Percentiles rank a stretch among this genome's conserved stretches.
These are phyloP conservation scores for Thozetella sp. DNA, from an alignment of 495 filamentous ascomycete species.

Conservation along the genomic window DNA sequence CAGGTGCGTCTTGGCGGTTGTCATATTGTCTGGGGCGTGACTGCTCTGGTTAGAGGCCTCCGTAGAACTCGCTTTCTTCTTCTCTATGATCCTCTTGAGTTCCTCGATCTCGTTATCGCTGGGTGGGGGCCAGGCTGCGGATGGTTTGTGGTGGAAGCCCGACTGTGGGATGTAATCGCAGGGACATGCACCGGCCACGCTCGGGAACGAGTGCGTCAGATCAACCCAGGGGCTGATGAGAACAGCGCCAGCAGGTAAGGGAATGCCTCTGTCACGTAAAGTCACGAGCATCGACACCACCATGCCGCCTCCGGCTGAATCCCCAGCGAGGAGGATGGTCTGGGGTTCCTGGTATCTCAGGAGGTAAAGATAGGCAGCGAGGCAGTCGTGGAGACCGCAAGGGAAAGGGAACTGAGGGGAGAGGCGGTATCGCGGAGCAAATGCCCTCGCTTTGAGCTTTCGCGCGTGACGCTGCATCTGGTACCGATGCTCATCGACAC, in stretches of 20 bases:
- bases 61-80: constrained; percentile 17
- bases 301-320: constrained; percentile 92
- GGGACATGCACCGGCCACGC: constrained; percentile 70
- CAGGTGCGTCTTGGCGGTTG: constrained; percentile 45
- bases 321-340: constrained; percentile 81
- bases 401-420: constrained; percentile 95
- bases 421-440: constrained; percentile 87
- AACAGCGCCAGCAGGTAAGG: constrained; percentile 86
- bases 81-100: constrained; percentile 32
- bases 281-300: constrained; percentile 77
- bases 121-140: constrained; percentile 86
- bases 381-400: constrained; percentile 84
- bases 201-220: constrained; percentile 91
- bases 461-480: constrained; percentile 94
- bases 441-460: constrained; percentile 85
- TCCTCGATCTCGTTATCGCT: constrained; percentile 66
- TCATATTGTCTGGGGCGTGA: constrained; percentile 22
- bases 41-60: constrained; percentile 4
- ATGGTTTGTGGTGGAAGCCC: constrained; percentile 86
- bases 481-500: constrained; percentile 92
- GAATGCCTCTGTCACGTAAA: constrained; percentile 77
- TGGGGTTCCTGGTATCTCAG: constrained; percentile 71
- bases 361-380: constrained; percentile 84
- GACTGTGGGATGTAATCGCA: constrained; percentile 85
- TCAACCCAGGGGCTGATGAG: constrained; percentile 94